Base-by-base conservation (phyloP, 2,329 filamentous ascomycete genomes). In the Diaporthe citrichinensis region DNA sequence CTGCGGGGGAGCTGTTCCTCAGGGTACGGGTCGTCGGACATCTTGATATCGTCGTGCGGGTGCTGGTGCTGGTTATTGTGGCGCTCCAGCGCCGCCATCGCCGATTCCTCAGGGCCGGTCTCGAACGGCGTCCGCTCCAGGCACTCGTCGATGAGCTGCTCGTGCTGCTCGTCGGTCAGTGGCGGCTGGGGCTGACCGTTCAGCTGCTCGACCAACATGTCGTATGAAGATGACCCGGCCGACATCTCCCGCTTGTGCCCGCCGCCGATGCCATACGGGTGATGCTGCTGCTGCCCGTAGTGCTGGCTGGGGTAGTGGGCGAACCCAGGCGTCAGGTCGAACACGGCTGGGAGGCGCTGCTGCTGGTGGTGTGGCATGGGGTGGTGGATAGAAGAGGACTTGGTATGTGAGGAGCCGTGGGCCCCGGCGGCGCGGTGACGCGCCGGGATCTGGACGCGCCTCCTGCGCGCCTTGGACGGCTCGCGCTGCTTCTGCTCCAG, bases 401-500 rank as follows among this genome's bases (percentile, higher is more conserved):
- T 51, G 3, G 34, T 55, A 23, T 55, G 41, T 28, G 23, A 23
- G 36, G 36, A 34, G 17, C 49, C 36, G 31, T 39, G 61, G 25
- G 31, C 46, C 41, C 28, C 59, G 62, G 61, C 53, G 17, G 67
- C 53, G 55, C 74, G 74, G 20, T 76, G 76, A 4, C 72, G 59
- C 31, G 74, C 74, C 1, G 76, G 58, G 20, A 74, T 72, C 44
- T 76, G 76, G 34, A 65, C 49, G 46, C 85, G 87, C 59, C 85
- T 84, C n/a, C 87, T 85, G 5, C 87, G 84, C 39, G 82, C 81
- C 67, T 85, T 86, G 20, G 80, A 83, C 25, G 84, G 80, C 61
- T 87, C 84, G 61, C 85, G 81, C 74, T 85, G 84, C 28, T 86
- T 80, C 73, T 88, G 86, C 73, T 88, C 86, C 67, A 89, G 81